Percentiles rank a stretch among this genome's conserved stretches.
phyloP scores from a whole-genome alignment of 2,329 filamentous ascomycete genomes.

The Curvularia hawaiiensis region DNA sequence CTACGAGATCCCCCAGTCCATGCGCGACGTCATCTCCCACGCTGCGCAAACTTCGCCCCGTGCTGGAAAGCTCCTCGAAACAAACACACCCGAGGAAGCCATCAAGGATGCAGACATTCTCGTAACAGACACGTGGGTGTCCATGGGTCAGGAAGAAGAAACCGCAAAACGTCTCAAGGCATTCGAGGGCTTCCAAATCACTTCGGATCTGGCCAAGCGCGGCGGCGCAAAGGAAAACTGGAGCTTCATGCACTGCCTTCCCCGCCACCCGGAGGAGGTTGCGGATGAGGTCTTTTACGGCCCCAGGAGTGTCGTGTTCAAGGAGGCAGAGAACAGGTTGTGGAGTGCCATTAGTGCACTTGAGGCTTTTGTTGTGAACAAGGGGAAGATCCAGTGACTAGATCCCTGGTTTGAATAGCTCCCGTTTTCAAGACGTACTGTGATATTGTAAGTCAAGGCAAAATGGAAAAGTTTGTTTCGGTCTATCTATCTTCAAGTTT shows the following conservation, averaged over 20 bases:
- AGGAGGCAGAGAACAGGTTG: slow-evolving; percentile 90
- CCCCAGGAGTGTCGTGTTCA: slow-evolving; percentile 83
- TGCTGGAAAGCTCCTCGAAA: slow-evolving; percentile 74
- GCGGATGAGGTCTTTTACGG: slow-evolving; percentile 94
- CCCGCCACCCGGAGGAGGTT: slow-evolving; percentile 90
- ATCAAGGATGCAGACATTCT: slow-evolving; percentile 86
- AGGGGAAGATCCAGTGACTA: slow-evolving; percentile 70
- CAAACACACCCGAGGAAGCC: slow-evolving; percentile 79
- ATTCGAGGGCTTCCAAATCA: slow-evolving; percentile 92
- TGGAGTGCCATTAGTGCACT: slow-evolving; percentile 87
- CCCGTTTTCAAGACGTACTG: not conserved
- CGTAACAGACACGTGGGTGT: slow-evolving; percentile 97
- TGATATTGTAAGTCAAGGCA: not conserved
- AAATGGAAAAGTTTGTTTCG: not conserved
- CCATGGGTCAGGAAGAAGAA: slow-evolving; percentile 96
- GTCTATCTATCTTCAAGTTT: not conserved
- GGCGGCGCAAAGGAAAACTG: slow-evolving; percentile 87
- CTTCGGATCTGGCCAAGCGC: slow-evolving; percentile 77
- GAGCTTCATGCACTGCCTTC: slow-evolving; percentile 99
- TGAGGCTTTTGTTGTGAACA: slow-evolving; percentile 93
- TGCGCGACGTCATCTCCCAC: slow-evolving; percentile 73
- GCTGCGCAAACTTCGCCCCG: slow-evolving; percentile 62
- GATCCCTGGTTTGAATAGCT: slow-evolving; percentile 35
- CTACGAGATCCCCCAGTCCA: slow-evolving; percentile 78
- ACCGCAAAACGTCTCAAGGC: slow-evolving; percentile 74